phyloP scores from a whole-genome alignment of 352 stramenopile genomes.

The Pythium sp. region DNA sequence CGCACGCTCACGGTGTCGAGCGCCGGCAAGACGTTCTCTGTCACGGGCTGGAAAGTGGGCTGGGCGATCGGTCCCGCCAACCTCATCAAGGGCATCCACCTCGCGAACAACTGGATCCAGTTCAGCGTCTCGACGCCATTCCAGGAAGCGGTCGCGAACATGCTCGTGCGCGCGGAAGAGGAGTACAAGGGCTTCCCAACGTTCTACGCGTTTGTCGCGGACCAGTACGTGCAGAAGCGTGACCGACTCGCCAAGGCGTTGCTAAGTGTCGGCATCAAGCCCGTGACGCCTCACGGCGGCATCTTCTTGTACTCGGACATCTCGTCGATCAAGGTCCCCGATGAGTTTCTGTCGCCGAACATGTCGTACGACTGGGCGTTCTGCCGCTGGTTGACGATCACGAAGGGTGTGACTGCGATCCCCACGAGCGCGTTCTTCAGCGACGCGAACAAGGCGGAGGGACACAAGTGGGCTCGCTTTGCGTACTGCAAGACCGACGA shows the following conservation, averaged over 20 bases:
- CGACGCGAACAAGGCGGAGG: slow-evolving; percentile 65
- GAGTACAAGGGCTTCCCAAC: slow-evolving; percentile 67
- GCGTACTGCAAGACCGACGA: slow-evolving; percentile 97
- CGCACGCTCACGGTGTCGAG: slow-evolving; percentile 89
- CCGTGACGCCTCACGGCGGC: slow-evolving; percentile 58
- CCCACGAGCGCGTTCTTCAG: slow-evolving; percentile 92
- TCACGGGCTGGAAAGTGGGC: slow-evolving; percentile 93
- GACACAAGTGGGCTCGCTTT: slow-evolving; percentile 86
- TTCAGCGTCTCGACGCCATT: slow-evolving; percentile 87
- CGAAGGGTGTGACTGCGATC: slow-evolving; percentile 91
- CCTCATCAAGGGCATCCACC: slow-evolving; percentile 68
- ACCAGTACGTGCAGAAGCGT: slow-evolving; percentile 74
- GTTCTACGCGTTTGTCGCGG: slow-evolving; percentile 81
- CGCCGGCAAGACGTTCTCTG: slow-evolving; percentile 90
- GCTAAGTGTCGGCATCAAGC: slow-evolving; percentile 53
- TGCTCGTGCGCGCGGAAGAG: slow-evolving; percentile 65
- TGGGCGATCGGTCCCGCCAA: slow-evolving; percentile 87
- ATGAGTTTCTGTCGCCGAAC: slow-evolving; percentile 38
- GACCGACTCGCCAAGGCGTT: slow-evolving; percentile 56
- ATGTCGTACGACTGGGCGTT: slow-evolving; percentile 91
- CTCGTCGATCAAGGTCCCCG: slow-evolving; percentile 55
- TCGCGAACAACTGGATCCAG: slow-evolving; percentile 87
- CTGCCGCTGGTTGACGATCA: slow-evolving; percentile 90
- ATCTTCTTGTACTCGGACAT: slow-evolving; percentile 86
- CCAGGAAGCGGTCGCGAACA: slow-evolving; percentile 79